Conservation (phyloP, 2,329 filamentous ascomycete genomes). For the Aaosphaeria pasadenensis region DNA sequence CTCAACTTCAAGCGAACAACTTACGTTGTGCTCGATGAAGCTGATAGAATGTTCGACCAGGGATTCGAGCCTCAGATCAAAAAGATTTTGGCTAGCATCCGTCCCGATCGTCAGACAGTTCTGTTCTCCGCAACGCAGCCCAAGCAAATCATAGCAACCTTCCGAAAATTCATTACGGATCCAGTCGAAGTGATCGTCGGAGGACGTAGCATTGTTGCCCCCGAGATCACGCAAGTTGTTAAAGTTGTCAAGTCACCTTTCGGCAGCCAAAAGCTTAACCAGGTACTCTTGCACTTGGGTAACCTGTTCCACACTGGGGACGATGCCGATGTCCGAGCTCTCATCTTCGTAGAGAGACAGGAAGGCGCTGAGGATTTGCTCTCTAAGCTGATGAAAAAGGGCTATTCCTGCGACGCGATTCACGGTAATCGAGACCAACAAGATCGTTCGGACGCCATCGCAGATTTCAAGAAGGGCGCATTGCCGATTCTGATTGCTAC, state of each 20-base stretch:
- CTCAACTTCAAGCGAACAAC: constrained; percentile 87
- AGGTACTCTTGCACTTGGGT: constrained; percentile 81
- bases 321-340: constrained; percentile 83
- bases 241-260: constrained; percentile 61
- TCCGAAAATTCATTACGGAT: constrained; percentile 80
- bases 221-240: constrained; percentile 84
- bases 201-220: constrained; percentile 67
- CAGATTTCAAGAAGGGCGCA: constrained; percentile 60
- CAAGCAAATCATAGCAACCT: constrained; percentile 84
- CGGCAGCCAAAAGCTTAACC: constrained; percentile 76
- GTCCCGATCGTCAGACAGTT: constrained; percentile 89
- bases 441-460: constrained; percentile 34
- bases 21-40: constrained; percentile 94
- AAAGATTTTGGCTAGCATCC: constrained; percentile 90
- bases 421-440: constrained; percentile 66
- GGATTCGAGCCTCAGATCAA: constrained; percentile 97
- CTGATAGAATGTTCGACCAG: constrained; percentile 99
- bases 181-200: constrained; percentile 92
- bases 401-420: constrained; percentile 58
- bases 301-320: constrained; percentile 70
- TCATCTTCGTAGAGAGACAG: constrained; percentile 91
- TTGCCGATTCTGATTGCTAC: constrained; percentile 91
- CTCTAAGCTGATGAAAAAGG: constrained; percentile 26
- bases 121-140: constrained; percentile 97
- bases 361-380: constrained; percentile 58